phyloP scores from a whole-genome alignment of 2,329 filamentous ascomycete genomes.

The Aaosphaeria arxii region DNA sequence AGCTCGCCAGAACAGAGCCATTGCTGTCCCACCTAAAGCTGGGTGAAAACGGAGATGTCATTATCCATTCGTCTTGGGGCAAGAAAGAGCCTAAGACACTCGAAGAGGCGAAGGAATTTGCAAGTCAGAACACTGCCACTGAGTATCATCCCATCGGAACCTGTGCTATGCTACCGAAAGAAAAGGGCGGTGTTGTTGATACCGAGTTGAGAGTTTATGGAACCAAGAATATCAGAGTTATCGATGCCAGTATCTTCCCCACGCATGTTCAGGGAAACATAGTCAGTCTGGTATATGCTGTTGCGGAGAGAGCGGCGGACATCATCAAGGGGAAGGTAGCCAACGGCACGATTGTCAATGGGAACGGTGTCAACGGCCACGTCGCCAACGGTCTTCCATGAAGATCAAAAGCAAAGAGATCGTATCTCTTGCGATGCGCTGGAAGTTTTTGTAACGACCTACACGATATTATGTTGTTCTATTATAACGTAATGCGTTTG shows the following conservation, averaged over 20 bases:
- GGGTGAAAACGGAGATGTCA: constrained; percentile 16
- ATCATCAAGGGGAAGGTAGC: constrained; percentile 18
- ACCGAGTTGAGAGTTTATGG: constrained; percentile 25
- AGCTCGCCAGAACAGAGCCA: constrained; percentile 24
- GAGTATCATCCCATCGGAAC: constrained; percentile 32
- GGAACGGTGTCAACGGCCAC: constrained; percentile 1
- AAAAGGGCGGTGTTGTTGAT: constrained; percentile 28
- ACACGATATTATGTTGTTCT: too few species aligned
- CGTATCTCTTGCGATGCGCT: too few species aligned
- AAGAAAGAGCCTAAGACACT: constrained; percentile 11
- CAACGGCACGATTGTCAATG: not conserved
- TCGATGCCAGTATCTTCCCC: constrained; percentile 27
- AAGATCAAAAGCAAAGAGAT: too few species aligned
- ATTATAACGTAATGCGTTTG: too few species aligned
- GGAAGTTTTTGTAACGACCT: too few species aligned
- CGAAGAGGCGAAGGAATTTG: constrained; percentile 21
- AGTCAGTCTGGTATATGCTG: constrained; percentile 26
- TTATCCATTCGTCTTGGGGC: constrained; percentile 3
- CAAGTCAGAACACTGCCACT: constrained; percentile 13
- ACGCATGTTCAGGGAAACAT: constrained; percentile 26
- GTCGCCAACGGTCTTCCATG: too few species aligned
- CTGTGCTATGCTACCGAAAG: constrained; percentile 30
- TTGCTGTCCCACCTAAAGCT: constrained; percentile 25
- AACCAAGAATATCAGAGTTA: constrained; percentile 24
- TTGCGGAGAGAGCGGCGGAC: constrained; percentile 30